Evolutionary conservation across 306 rosid genomes (phyloP), one percentile per base, ranked within the genome.

Genomic region (Prinsepia uniflora): DNA sequence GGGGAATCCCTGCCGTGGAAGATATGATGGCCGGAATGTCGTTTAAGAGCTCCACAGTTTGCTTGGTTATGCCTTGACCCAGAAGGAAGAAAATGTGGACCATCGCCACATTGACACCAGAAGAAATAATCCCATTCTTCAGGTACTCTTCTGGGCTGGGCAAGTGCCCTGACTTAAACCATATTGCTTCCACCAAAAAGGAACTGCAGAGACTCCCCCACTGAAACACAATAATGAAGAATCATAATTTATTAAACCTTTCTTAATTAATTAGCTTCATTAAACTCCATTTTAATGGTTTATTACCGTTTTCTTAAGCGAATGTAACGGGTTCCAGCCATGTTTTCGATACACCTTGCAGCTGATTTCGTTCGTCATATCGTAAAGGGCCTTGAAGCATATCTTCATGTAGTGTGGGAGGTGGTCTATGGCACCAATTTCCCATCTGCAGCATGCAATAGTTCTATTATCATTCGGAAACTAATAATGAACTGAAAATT

Each of bases 161-260:
- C 14, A 72, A 7, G 0, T 79, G 42, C 18, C 89, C 92, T 0
- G 80, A 76, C 0, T 68, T 82, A 70, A 90, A 83, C 96, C 96
- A 88, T 71, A 83, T 49, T 58, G 96, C 90, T 78, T 90, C 96
- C 2, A 84, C 84, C 52, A 84, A 50, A 78, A 86, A 90, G 0
- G 96, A 87, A 41, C 70, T 67, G 71, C 92, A 86, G 45, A 90
- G 78, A 39, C 36, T 83, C 39, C 62, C 66, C 96, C 96, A 87
- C 94, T 86, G 80, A 24, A 58, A 24, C 14, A 43, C 14, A 20
- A 55, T 15, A 20, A 55, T 15, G 10, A 55, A 41, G 9, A 56
- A 22, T 22, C 3, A 2, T 30, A 30, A 17, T 56, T 6, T 7
- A 7, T 58, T 30, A 56, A n/a, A 22, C 62, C 39, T 56, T 11